Base-by-base conservation (phyloP, 768 basidiomycete genomes). In the Mycena belliarum region DNA sequence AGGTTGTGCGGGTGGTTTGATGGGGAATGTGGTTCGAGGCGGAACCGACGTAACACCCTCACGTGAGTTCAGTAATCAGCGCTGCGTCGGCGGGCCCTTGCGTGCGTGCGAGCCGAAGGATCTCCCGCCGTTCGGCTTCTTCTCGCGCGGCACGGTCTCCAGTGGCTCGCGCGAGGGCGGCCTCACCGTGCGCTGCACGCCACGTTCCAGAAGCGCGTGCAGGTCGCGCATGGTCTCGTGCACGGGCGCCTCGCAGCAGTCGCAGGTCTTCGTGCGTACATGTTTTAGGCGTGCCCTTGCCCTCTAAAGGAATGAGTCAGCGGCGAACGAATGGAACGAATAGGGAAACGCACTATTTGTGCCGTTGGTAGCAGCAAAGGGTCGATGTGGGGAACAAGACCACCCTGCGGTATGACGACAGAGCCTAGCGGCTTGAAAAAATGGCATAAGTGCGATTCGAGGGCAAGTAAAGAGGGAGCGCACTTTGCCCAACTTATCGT, bases 31-130 rank as follows among this genome's bases (percentile, higher is more conserved):
- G n/a, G n/a, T n/a, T n/a, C n/a, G n/a, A n/a, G n/a, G n/a, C n/a
- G n/a, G n/a, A n/a, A n/a, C n/a, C n/a, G n/a, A n/a, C n/a, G n/a
- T n/a, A n/a, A n/a, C n/a, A n/a, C n/a, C n/a, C n/a, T n/a, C n/a
- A n/a, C n/a, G n/a, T n/a, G n/a, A n/a, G n/a, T n/a, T n/a, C n/a
- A n/a, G n/a, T n/a, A n/a, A n/a, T n/a, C n/a, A n/a, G n/a, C n/a
- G n/a, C n/a, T 85, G 84, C 0, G 88, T 82, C 0, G 92, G 91
- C 1, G 87, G 87, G 0, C 84, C 81, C 61, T 82, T 71, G 9
- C 77, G 70, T 68, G 75, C 72, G 20, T 85, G 80, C 53, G 10
- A 75, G 67, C 0, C 66, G 66, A 11, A 83, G 73, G 14, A 88
- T 70, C 65, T 89, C 87, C 3, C 92, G 92, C 0, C 76, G 72